Evolutionary conservation across 331 rosid genomes (phyloP).

Genomic region (Pyracantha coccinea): DNA sequence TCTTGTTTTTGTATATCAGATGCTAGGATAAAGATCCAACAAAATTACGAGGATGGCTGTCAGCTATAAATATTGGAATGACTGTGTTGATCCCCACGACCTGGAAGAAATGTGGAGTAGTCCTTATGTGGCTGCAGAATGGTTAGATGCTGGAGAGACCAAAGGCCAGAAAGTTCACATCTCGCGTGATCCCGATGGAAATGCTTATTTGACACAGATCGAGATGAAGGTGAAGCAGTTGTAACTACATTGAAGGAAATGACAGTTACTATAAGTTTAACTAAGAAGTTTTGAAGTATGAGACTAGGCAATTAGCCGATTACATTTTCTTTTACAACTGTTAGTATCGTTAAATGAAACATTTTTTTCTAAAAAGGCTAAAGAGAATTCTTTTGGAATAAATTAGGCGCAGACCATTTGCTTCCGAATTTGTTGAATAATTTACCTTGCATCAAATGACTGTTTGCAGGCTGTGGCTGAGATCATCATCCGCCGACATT

Average conservation of each 20-base stretch:
- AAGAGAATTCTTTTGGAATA: not conserved
- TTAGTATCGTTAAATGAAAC: not conserved
- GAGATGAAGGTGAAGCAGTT: constrained; percentile 71
- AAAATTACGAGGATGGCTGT: constrained; percentile 35
- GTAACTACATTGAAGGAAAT: constrained; percentile 9
- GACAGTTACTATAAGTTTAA: not conserved
- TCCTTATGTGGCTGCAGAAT: constrained; percentile 61
- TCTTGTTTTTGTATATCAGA: not conserved
- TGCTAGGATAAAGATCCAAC: constrained; percentile 8
- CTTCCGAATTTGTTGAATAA: not conserved
- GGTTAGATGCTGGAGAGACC: constrained; percentile 78
- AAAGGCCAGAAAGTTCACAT: constrained; percentile 63
- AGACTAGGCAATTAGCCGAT: not conserved
- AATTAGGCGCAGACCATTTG: not conserved
- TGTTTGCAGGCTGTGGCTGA: constrained; percentile 69
- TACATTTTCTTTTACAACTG: not conserved
- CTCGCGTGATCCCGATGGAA: constrained; percentile 92
- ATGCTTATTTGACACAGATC: constrained; percentile 75
- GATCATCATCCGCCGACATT: constrained; percentile 48
- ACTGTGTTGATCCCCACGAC: constrained; percentile 57
- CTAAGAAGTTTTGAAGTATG: not conserved
- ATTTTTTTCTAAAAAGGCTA: not conserved
- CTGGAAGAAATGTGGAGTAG: constrained; percentile 73
- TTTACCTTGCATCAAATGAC: constrained; percentile 5
- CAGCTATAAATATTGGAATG: constrained; percentile 66